Conservation (phyloP, 2,329 filamentous ascomycete species). For the Talaromyces piceae region DNA sequence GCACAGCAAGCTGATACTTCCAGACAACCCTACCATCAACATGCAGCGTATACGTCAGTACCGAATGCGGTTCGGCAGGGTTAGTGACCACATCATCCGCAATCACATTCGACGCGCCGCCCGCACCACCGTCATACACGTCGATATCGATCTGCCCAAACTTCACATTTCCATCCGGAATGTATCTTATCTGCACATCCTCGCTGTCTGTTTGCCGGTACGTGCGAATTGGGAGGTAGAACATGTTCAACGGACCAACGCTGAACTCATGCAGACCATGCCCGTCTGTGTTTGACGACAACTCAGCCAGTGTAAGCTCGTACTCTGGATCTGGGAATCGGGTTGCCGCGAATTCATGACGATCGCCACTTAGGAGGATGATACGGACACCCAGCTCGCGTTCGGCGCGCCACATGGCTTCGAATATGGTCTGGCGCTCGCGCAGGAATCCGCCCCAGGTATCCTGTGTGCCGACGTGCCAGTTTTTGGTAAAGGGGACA, state of each 20-base stretch:
- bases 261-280: conserved; percentile 74
- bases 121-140: conserved; percentile 44
- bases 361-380: conserved; percentile 77
- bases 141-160: conserved; percentile 78
- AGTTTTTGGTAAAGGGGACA: conserved; percentile 96
- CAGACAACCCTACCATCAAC: conserved; percentile 74
- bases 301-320: conserved; percentile 12
- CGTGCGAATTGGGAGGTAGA: conserved; percentile 77
- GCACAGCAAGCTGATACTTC: conserved; percentile 45
- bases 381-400: conserved; percentile 63
- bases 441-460: conserved; percentile 89
- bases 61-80: conserved; percentile 44
- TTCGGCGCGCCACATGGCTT: conserved; percentile 89
- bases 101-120: conserved; percentile 9
- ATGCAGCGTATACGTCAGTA: conserved; percentile 72
- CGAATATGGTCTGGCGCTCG: conserved; percentile 71
- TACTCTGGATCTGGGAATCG: conserved; percentile 50
- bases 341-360: conserved; percentile 95
- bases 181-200: conserved; percentile 77
- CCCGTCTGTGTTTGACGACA: conserved; percentile 16
- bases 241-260: conserved; percentile 85
- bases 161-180: conserved; percentile 78
- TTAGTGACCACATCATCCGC: neutral
- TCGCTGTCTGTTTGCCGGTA: conserved; percentile 75
- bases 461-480: conserved; percentile 78